These are phyloP conservation scores for Colletotrichum lindemuthianum DNA, from an alignment of 2,329 filamentous ascomycete genomes.

Conservation along the genomic window DNA sequence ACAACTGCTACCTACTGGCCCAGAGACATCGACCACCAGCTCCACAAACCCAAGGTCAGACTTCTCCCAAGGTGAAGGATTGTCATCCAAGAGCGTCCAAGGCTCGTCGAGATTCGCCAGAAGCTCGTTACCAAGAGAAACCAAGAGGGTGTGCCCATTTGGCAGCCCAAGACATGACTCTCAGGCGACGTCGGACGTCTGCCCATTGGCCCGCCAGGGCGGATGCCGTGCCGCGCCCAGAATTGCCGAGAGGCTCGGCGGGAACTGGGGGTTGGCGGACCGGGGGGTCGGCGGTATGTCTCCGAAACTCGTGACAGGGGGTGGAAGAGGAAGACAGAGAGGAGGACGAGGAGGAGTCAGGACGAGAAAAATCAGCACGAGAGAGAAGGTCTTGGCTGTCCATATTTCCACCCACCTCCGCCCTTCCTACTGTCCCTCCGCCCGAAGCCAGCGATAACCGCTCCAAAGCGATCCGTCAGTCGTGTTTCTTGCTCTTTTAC, in stretches of 20 bases:
- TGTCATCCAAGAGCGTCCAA: constrained; percentile 25
- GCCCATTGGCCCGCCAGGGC: constrained; percentile 28
- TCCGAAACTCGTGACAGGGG: constrained; percentile 20
- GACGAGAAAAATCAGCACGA: background rate
- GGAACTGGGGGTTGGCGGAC: constrained; percentile 5
- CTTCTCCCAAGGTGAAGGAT: constrained; percentile 9
- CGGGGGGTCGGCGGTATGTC: constrained; percentile 20
- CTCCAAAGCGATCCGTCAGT: constrained; percentile 5
- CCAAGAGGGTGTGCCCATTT: constrained; percentile 6
- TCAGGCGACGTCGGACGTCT: constrained; percentile 22
- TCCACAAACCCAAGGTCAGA: background rate
- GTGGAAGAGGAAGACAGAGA: background rate
- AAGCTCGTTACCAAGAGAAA: constrained; percentile 3
- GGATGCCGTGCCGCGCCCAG: constrained; percentile 34
- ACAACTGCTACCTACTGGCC: constrained; percentile 5
- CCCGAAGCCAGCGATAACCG: constrained; percentile 14
- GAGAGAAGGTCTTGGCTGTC: constrained; percentile 25
- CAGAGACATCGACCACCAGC: too few species aligned
- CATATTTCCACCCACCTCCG: constrained; percentile 16
- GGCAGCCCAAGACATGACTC: constrained; percentile 30
- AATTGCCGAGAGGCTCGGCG: constrained; percentile 35
- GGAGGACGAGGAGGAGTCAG: background rate
- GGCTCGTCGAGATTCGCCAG: constrained; percentile 5
- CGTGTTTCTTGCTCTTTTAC: background rate
- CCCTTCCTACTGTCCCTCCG: constrained; percentile 8